phyloP scores from a whole-genome alignment of 2,329 filamentous ascomycete genomes.

The Zasmidium cellare region DNA sequence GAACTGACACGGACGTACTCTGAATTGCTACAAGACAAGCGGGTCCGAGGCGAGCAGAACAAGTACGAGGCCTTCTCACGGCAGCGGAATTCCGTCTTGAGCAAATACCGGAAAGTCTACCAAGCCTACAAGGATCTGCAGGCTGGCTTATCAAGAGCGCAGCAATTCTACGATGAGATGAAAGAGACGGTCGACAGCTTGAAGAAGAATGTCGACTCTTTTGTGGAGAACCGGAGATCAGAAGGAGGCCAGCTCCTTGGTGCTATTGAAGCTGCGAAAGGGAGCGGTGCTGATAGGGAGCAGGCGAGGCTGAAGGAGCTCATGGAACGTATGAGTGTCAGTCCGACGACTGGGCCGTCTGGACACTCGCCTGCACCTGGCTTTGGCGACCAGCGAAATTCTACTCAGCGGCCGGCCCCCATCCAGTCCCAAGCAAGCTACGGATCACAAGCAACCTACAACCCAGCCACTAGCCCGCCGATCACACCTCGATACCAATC shows the following conservation, averaged over 20 bases:
- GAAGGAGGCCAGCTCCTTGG: conserved; percentile 88
- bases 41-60: conserved; percentile 88
- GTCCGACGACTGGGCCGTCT: conserved; percentile 46
- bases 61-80: conserved; percentile 89
- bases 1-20: conserved; percentile 88
- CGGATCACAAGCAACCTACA: conserved; percentile 46
- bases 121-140: conserved; percentile 90
- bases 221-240: conserved; percentile 89
- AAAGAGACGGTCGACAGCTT: conserved; percentile 32
- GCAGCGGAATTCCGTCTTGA: conserved; percentile 77
- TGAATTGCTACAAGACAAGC: conserved; percentile 85
- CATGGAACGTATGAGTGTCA: conserved; percentile 95
- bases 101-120: conserved; percentile 85
- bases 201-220: conserved; percentile 69
- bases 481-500: conserved; percentile 47
- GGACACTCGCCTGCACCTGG: conserved; percentile 42
- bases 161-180: conserved; percentile 92
- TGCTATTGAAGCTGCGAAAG: conserved; percentile 80
- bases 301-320: conserved; percentile 80
- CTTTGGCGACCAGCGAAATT: conserved; percentile 18
- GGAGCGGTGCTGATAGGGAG: conserved; percentile 73
- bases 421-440: conserved; percentile 42
- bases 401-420: conserved; percentile 41
- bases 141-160: conserved; percentile 81
- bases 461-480: conserved; percentile 49